phyloP scores from a whole-genome alignment of 768 basidiomycete genomes.

The Strobilomyces echinocephalus region DNA sequence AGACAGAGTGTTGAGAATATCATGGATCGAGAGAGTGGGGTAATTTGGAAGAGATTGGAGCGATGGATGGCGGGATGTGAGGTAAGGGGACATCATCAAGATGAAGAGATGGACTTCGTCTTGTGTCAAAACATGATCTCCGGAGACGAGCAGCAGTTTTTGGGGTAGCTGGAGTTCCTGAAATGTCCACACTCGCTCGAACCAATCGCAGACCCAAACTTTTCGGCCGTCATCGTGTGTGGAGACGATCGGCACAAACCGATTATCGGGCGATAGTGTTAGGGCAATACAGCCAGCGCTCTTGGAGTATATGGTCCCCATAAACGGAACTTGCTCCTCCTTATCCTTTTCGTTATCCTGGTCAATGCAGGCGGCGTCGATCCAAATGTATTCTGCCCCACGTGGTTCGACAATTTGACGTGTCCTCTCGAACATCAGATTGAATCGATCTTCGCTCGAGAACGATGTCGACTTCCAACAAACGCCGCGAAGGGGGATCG shows the following conservation, averaged over 20 bases:
- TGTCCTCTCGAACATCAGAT: neutral
- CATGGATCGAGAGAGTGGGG: conserved; percentile 1
- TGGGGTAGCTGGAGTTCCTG: conserved; percentile 10
- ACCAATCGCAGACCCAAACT: conserved; percentile 12
- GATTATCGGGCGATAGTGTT: neutral
- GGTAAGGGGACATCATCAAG: conserved; percentile 11
- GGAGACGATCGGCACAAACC: neutral
- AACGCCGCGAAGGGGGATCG: neutral
- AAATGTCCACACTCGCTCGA: conserved; percentile 14
- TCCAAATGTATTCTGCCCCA: conserved; percentile 5
- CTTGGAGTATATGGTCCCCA: conserved; percentile 3
- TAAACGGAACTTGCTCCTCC: conserved; percentile 3
- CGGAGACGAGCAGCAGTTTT: conserved; percentile 6
- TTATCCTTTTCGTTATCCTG: neutral
- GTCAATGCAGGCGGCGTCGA: conserved; percentile 8
- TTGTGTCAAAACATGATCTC: conserved; percentile 3
- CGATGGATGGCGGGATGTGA: neutral
- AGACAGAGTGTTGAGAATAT: conserved; percentile 7
- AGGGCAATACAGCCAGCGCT: conserved; percentile 11
- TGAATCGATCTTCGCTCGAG: conserved; percentile 5
- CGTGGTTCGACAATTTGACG: neutral
- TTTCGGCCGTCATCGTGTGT: conserved; percentile 5
- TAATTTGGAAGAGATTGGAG: neutral
- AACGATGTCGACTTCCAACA: conserved; percentile 3
- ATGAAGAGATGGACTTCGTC: conserved; percentile 5